A percentile compares a stretch with the other conserved stretches of the same genome.
phyloP scores from a whole-genome alignment of 306 rosid genomes.

The Begonia peltatifolia region DNA sequence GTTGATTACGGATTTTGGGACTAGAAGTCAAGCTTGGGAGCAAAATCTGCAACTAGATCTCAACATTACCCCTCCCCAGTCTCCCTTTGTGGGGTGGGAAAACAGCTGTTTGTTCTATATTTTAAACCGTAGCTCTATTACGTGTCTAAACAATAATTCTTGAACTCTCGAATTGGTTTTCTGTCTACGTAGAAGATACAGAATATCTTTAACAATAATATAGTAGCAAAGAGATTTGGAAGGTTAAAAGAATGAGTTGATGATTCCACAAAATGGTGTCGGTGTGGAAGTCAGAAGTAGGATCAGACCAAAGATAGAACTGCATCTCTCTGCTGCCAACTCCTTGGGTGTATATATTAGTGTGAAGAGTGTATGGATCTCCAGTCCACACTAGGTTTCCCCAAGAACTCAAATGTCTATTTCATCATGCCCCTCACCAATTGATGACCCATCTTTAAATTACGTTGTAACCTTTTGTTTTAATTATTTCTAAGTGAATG shows the following conservation, averaged over 20 bases:
- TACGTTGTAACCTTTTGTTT: too few species aligned
- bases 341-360: conserved; percentile 48
- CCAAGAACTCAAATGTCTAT: conserved; percentile 53
- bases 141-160: conserved; percentile 17
- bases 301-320: conserved; percentile 62
- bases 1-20: too few species aligned
- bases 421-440: conserved; percentile 24
- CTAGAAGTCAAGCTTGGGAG: too few species aligned
- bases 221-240: not conserved
- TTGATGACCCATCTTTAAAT: not conserved
- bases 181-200: conserved; percentile 48
- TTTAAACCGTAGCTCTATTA: too few species aligned
- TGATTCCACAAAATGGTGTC: conserved; percentile 55
- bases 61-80: too few species aligned
- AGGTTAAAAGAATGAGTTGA: conserved; percentile 31
- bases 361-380: conserved; percentile 52
- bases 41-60: too few species aligned
- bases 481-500: too few species aligned
- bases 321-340: conserved; percentile 60
- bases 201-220: not conserved
- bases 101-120: too few species aligned
- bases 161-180: conserved; percentile 54
- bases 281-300: conserved; percentile 56
- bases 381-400: conserved; percentile 45
- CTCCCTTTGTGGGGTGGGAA: too few species aligned